Base-by-base conservation (phyloP, 225 moss, liverwort and hornwort genomes). In the Thuidium tamariscinum region DNA sequence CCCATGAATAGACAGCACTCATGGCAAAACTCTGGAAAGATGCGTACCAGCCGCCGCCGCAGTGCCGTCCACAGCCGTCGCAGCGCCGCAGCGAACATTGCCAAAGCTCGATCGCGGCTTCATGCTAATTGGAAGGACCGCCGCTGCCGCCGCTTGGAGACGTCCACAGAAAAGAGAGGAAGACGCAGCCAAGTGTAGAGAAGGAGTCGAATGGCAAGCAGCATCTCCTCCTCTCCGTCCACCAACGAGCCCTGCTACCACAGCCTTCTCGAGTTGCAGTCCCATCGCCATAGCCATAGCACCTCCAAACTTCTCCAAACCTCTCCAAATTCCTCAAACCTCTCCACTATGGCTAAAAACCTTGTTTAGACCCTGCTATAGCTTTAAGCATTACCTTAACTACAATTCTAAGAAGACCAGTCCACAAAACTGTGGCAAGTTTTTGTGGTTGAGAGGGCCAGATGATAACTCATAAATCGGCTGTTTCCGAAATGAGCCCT, bases 231-330 rank as follows among this genome's bases (percentile, higher is more conserved):
- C 72, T 6, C n/a, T 76, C 11, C 54, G 52, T 37, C 41, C 56
- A 48, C 52, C n/a, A 19, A 52, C 44, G 8, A 77, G 19, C 55
- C 85, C 87, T 59, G 23, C 83, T 29, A n/a, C 36, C 64, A 14
- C 72, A 26, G 55, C 78, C 21, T 57, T 44, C 60, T 57, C 79
- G 22, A 72, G 77, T 37, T 85, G 88, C 42, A 89, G 62, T 34
- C 90, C 87, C 90, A 87, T 82, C 77, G 90, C 90, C 89, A 90
- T 74, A 1, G 89, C 89, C 90, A 90, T 91, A 8, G 83, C 54
- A 67, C 67, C 82, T 61, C 41, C 29, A 77, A 70, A 44, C 4
- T 2, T 69, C 67, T 10, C 3, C 67, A 22, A 22, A 37, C 18
- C 8, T 17, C 63, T 64, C 5, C 63, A 17, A 9, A n/a, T 64